These are phyloP conservation scores for Primulina huaijiensis DNA, from an alignment of 257 asterid species.

Conservation along the genomic window DNA sequence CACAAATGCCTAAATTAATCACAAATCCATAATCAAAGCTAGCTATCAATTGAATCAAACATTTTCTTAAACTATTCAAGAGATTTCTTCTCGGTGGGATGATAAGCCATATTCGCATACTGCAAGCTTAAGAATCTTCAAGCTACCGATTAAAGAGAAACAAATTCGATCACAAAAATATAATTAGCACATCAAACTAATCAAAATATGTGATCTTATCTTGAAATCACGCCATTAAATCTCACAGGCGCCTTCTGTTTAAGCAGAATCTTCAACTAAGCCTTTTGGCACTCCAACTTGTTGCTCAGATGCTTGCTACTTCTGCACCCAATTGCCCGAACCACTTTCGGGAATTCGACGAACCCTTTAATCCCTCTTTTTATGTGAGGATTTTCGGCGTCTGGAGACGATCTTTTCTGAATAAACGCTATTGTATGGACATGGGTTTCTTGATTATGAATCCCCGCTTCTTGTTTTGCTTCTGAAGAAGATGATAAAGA, in stretches of 20 bases:
- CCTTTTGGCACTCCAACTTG: constrained; percentile 77
- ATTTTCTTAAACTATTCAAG: background rate
- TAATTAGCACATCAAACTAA: background rate
- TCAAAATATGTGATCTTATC: constrained; percentile 22
- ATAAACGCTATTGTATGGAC: constrained; percentile 19
- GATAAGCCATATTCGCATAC: background rate
- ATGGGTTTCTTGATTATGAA: background rate
- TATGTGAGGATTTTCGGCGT: constrained; percentile 77
- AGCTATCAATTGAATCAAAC: background rate
- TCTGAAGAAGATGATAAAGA: background rate
- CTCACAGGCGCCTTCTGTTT: constrained; percentile 51
- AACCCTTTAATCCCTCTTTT: constrained; percentile 84
- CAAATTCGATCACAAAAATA: constrained; percentile 11
- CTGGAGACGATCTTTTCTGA: constrained; percentile 34
- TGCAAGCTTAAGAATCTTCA: constrained; percentile 13
- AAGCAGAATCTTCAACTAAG: constrained; percentile 63
- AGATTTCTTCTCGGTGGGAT: background rate
- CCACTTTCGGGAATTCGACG: constrained; percentile 80
- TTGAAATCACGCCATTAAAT: constrained; percentile 44
- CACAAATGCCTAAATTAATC: background rate
- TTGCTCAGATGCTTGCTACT: constrained; percentile 53
- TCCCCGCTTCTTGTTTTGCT: constrained; percentile 23
- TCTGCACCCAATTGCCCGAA: constrained; percentile 65
- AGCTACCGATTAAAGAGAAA: background rate
- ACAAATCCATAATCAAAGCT: background rate